Base-by-base conservation (phyloP, 2,329 filamentous ascomycete species). In the Trichoderma hamatum region DNA sequence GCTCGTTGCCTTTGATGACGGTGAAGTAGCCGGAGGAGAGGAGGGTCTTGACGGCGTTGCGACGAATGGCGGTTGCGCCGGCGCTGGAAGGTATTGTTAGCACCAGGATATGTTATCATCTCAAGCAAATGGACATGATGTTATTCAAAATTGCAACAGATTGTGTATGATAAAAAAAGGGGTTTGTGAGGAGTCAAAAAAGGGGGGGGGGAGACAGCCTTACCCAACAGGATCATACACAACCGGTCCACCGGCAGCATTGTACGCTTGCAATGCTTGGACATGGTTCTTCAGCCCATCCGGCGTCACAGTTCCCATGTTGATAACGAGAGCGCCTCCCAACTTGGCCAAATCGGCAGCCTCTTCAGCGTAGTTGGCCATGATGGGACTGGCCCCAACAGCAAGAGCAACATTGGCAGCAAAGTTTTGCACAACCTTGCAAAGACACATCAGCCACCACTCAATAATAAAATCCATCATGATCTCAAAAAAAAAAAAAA, bases 1-100 rank as follows among this genome's bases (percentile, higher is more conserved):
- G 89, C 77, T 96, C 93, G 80, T 98, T 98, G 60, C 95, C 95
- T 78, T 98, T 98, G 80, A 98, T 94, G 52, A 97, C 84, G 78
- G 93, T 89, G 74, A 97, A 92, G 78, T 92, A 92, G 49, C 93
- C 94, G 3, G 84, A 85, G 0, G 86, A 82, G 75, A 97, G 84
- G 46, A 98, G 87, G 2, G 85, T 85, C 69, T 88, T 88, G 32
- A 95, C 88, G 0, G 93, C 92, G 1, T 86, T 83, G 62, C 90
- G 88, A 14, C 96, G 88, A 55, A 95, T 84, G 7, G 85, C 76
- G 0, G 94, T 97, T 0, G 95, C 95, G 7, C 93, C 94, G 7
- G 92, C 94, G 13, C 86, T 88, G 71, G 52, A 19, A 51, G 28
- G 24, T 32, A 10, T 3, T 46, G 9, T 54, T 34, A 66, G 51